These are phyloP conservation scores for Pseudogymnoascus sp. DNA, from an alignment of 2,329 filamentous ascomycete species.

Conservation along the genomic window DNA sequence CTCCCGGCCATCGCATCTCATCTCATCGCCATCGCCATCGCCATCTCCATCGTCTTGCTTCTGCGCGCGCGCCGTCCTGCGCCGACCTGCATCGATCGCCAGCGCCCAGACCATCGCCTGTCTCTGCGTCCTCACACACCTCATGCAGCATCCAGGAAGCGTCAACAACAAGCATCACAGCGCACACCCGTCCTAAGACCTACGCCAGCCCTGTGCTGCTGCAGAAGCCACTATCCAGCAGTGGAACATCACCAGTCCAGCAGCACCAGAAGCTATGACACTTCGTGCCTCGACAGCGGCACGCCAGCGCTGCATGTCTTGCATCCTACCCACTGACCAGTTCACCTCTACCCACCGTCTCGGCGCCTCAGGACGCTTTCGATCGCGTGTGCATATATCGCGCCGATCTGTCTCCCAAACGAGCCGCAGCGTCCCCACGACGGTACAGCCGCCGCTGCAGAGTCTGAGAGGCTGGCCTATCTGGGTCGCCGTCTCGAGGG, in stretches of 20 bases:
- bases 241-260: neutral
- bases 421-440: neutral
- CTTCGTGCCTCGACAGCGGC: neutral
- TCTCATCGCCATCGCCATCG: neutral
- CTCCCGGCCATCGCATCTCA: conserved; percentile 1
- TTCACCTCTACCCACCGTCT: neutral
- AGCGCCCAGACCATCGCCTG: neutral
- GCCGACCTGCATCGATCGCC: neutral
- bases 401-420: neutral
- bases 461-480: neutral
- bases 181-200: neutral
- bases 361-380: conserved; percentile 8
- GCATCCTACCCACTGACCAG: neutral
- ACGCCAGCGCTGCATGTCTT: neutral
- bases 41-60: neutral
- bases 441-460: neutral
- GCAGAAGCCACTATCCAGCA: neutral
- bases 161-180: neutral
- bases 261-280: neutral
- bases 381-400: neutral
- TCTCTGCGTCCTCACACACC: neutral
- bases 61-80: neutral
- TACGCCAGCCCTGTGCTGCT: neutral
- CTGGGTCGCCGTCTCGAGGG: neutral
- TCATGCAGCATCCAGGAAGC: neutral